Percentiles rank a stretch among this genome's conserved stretches.
Conservation (phyloP, 345 rosid genomes). For the Crucihimalaya himalaica region DNA sequence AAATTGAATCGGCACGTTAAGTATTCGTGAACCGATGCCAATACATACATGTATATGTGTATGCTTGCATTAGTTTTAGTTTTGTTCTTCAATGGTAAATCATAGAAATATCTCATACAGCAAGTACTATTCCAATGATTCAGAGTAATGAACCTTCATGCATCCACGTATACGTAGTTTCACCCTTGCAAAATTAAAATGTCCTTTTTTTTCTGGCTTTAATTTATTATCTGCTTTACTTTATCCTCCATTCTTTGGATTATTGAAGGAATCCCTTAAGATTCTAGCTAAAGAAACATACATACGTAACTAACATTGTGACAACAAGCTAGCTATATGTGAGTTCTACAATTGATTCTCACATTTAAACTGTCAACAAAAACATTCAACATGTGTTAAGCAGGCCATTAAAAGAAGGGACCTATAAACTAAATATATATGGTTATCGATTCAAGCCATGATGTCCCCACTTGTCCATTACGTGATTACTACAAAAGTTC, state of each 20-base stretch:
- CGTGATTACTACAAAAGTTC: conserved; percentile 28
- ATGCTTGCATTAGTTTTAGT: neutral
- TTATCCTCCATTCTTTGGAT: neutral
- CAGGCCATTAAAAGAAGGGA: conserved; percentile 25
- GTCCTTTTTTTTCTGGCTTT: neutral
- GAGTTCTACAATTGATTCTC: neutral
- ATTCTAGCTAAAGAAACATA: conserved; percentile 5
- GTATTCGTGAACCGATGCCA: neutral
- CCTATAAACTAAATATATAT: conserved; percentile 13
- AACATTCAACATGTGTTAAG: conserved; percentile 16
- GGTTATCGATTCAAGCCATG: conserved; percentile 24
- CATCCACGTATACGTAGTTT: neutral
- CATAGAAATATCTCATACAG: neutral
- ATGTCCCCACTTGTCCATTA: conserved; percentile 34
- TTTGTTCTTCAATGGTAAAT: neutral
- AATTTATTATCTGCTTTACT: neutral
- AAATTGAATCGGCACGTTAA: neutral
- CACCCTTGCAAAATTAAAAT: neutral
- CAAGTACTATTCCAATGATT: neutral
- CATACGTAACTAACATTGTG: conserved; percentile 5
- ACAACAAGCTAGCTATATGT: no score
- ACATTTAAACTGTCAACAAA: conserved; percentile 7
- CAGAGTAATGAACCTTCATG: neutral
- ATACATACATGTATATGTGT: neutral
- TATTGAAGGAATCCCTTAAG: neutral